Percentiles rank a stretch among this genome's conserved stretches.
phyloP scores from a whole-genome alignment of 768 basidiomycete genomes.

The Leucocoprinus sp. region DNA sequence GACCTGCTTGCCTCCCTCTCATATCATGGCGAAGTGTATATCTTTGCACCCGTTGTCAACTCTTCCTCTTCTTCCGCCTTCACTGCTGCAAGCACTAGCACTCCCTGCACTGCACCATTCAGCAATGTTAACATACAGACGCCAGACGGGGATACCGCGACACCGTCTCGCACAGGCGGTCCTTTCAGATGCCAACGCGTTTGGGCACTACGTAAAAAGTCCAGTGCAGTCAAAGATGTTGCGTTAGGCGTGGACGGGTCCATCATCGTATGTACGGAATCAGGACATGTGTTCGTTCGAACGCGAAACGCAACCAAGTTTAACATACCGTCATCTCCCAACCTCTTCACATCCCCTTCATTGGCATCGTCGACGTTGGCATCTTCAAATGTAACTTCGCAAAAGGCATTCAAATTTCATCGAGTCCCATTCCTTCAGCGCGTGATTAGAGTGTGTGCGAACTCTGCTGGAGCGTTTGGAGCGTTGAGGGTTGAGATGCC shows the following conservation, averaged over 20 bases:
- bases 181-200: slow-evolving; percentile 77
- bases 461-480: slow-evolving; percentile 81
- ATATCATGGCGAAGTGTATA: slow-evolving; percentile 85
- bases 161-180: slow-evolving; percentile 22
- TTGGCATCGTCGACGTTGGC: neutral
- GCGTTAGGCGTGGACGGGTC: slow-evolving; percentile 83
- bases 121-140: slow-evolving; percentile 18
- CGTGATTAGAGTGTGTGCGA: slow-evolving; percentile 76
- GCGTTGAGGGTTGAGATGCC: slow-evolving; percentile 71
- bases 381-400: neutral
- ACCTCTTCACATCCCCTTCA: neutral
- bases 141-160: neutral
- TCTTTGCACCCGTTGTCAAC: slow-evolving; percentile 40
- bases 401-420: slow-evolving; percentile 67
- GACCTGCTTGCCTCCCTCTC: slow-evolving; percentile 78
- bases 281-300: slow-evolving; percentile 89
- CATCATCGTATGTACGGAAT: slow-evolving; percentile 87
- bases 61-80: slow-evolving; percentile 10
- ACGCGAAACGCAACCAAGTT: slow-evolving; percentile 38
- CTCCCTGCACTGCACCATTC: slow-evolving; percentile 1
- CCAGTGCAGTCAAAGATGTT: slow-evolving; percentile 85
- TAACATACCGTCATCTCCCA: neutral
- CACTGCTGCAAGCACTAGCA: slow-evolving; percentile 18
- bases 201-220: slow-evolving; percentile 84
- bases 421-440: slow-evolving; percentile 79